A percentile compares a stretch with the other conserved stretches of the same genome.
These are phyloP conservation scores for Asclepias syriaca DNA, from an alignment of 257 asterid genomes.

Conservation along the genomic window DNA sequence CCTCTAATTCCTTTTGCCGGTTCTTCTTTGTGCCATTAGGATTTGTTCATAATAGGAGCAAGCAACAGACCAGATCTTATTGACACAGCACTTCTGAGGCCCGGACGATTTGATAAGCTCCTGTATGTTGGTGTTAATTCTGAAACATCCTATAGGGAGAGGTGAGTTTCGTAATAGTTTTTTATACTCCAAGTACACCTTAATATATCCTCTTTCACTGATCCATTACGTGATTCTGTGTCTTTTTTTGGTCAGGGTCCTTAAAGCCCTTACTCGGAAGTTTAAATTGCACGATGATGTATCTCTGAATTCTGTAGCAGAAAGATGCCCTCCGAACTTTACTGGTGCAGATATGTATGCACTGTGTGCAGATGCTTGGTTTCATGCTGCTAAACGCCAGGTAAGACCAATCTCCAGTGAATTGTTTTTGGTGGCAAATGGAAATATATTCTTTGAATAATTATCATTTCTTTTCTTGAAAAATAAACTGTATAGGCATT, in stretches of 20 bases:
- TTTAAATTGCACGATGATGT: conserved; percentile 74
- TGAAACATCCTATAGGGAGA: conserved; percentile 89
- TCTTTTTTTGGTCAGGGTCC: conserved; percentile 51
- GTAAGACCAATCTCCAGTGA: conserved; percentile 25
- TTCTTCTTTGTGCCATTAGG: conserved; percentile 34
- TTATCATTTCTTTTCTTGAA: not conserved
- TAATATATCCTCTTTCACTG: not conserved
- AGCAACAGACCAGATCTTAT: conserved; percentile 98
- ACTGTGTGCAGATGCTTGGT: conserved; percentile 98
- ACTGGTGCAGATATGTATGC: conserved; percentile 99
- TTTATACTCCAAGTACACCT: not conserved
- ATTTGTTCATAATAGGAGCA: conserved; percentile 95
- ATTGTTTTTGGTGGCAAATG: not conserved
- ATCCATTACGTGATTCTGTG: not conserved
- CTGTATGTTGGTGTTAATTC: conserved; percentile 95
- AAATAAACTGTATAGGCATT: conserved; percentile 37
- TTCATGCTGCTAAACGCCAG: conserved; percentile 85
- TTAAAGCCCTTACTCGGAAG: conserved; percentile 83
- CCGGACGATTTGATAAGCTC: conserved; percentile 98
- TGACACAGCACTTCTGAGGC: conserved; percentile 91
- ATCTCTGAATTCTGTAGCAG: conserved; percentile 65
- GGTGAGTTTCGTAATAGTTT: conserved; percentile 33
- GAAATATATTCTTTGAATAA: conserved; percentile 1
- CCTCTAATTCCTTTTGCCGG: conserved; percentile 10
- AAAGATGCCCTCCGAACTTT: conserved; percentile 86